Evolutionary conservation across 495 filamentous ascomycete genomes (phyloP).

Genomic region (Penicillium waksmanii): DNA sequence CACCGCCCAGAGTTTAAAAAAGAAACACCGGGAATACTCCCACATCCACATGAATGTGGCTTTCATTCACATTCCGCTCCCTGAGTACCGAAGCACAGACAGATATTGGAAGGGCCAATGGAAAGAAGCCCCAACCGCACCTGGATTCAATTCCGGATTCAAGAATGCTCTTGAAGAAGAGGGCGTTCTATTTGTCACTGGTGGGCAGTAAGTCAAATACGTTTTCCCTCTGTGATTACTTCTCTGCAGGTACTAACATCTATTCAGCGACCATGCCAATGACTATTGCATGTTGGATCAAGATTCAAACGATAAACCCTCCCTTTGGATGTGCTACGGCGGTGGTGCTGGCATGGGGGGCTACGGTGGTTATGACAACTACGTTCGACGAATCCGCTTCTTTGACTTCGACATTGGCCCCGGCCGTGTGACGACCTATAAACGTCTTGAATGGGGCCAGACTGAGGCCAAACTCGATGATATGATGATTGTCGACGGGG

Average conservation of each 20-base stretch:
- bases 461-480: conserved; percentile 75
- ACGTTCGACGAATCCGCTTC: conserved; percentile 79
- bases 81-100: conserved; percentile 70
- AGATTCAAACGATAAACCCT: conserved; percentile 54
- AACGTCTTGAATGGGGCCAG: conserved; percentile 83
- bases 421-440: conserved; percentile 86
- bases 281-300: conserved; percentile 83
- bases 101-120: conserved; percentile 64
- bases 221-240: neutral
- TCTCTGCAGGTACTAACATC: conserved; percentile 10
- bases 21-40: conserved; percentile 77
- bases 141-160: conserved; percentile 85
- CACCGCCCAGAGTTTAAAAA: conserved; percentile 68
- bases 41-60: conserved; percentile 95
- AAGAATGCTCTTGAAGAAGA: conserved; percentile 83
- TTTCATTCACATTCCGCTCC: conserved; percentile 96
- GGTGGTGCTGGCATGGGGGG: conserved; percentile 90
- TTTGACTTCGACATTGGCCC: conserved; percentile 93
- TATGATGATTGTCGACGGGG: conserved; percentile 85
- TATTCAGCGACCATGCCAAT: conserved; percentile 83
- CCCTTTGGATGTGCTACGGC: conserved; percentile 98
- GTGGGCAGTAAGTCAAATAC: conserved; percentile 73
- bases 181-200: conserved; percentile 82
- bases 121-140: conserved; percentile 81
- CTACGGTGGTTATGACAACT: conserved; percentile 88